Evolutionary conservation across 805 yeast genomes (phyloP), one percentile per base, ranked within the genome.

Genomic region (Hanseniaspora taiwanica): DNA sequence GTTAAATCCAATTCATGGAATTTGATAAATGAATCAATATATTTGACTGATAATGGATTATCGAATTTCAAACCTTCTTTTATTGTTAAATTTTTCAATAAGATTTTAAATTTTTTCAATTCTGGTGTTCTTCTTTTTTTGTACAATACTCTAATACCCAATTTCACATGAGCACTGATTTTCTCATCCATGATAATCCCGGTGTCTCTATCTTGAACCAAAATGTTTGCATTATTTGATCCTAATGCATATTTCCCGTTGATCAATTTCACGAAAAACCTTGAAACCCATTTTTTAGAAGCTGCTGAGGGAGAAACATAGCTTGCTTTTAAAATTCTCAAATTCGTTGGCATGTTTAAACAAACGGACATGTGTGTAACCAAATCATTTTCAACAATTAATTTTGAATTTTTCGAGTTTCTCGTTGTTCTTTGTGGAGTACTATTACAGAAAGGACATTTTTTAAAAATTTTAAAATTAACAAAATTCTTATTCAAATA

Each of bases 171-270:
- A 1, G 82, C 74, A 43, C 87, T 78, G 82, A 91, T 89, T 51
- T 85, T 85, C 52, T 89, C 98, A 55, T 89, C 97, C 53, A 81
- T 59, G n/a, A 89, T 75, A 36, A 83, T 71, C 0, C 98, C 98
- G 0, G 96, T 79, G 14, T 71, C 66, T 45, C 98, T 68, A 56
- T 91, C 96, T 57, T 91, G 97, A 2, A 89, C 96, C 38, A 91
- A 64, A 23, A 91, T 89, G 53, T 89, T 89, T 8, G 96, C 98
- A 37, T 93, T 85, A 54, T 89, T 84, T 19, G 79, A 77, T 2
- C 96, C 96, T 27, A 89, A 60, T 37, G 77, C 76, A 55, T 86
- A 81, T 50, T 81, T 81, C 0, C 98, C 98, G 54, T 84, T 86
- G 0, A 91, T 83, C 36, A 91, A 63, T 53, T 85, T 87, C 38